Evolutionary conservation across 2,329 filamentous ascomycete genomes (phyloP), one percentile per base, ranked within the genome.

Genomic region (Aureobasidium sp.): DNA sequence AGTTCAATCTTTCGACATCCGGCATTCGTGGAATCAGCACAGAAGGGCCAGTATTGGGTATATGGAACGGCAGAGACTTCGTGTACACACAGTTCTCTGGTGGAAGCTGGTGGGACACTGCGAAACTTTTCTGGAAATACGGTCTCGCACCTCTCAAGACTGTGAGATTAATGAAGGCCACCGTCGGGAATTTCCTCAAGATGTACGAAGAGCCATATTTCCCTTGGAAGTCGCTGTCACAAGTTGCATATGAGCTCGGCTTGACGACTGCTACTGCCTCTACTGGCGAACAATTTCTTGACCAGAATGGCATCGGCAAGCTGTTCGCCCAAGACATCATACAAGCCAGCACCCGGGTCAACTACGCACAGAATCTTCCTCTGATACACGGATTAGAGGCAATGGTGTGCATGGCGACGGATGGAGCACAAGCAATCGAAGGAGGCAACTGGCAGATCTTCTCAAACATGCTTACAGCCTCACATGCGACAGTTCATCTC

Each of bases 391-490:
- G 91, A 0, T 76, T 99, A 1, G 91, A 95, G 69, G 85, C 92
- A 1, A 91, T 97, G 88, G 88, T 95, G 2, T 93, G 91, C 47
- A 90, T 97, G 85, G 89, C 92, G 2, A 89, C 91, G 0, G 87
- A 93, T 58, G 91, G 91, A 7, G 90, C 92, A 0, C 84, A 91
- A 71, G 80, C 88, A 19, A 82, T 97, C 1, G 75, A 83, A 15
- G 91, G 91, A 7, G 94, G 94, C 1, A 99, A 97, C 73, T 97
- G 92, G 91, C 86, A 85, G 68, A 96, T 99, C 60, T 99, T 99
- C 70, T 82, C 87, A n/a, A 77, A 81, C 48, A 95, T 97, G 88
- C 77, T 93, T 1, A 79, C 82, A 40, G 76, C 78, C 0, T 87
- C 90, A 1, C 76, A 80, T 3, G 85, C 89, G 0, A 74, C 78